phyloP scores from a whole-genome alignment of 2,329 filamentous ascomycete species.

The Pseudogymnoascus sp. region DNA sequence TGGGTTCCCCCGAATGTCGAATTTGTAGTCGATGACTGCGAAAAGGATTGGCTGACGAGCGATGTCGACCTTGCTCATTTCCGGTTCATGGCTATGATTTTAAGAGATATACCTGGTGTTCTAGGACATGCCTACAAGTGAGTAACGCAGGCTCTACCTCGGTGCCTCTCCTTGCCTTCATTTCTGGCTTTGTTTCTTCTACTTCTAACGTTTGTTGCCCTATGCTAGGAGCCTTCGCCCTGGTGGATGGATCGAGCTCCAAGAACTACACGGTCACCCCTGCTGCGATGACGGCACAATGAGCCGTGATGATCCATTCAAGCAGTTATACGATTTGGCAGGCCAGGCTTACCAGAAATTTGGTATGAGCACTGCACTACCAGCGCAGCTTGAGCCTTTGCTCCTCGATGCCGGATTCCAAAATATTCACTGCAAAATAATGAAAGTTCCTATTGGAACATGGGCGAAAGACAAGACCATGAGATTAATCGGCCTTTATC shows the following conservation, averaged over 20 bases:
- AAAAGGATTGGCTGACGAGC: background rate
- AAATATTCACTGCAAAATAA: slow-evolving; percentile 44
- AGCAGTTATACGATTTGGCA: slow-evolving; percentile 18
- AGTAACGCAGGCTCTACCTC: background rate
- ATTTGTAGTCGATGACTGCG: slow-evolving; percentile 1
- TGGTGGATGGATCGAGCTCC: background rate
- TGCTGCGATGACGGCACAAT: slow-evolving; percentile 13
- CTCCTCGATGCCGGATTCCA: slow-evolving; percentile 43
- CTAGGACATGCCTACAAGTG: background rate
- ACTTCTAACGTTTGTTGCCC: background rate
- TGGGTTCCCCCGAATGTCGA: slow-evolving; percentile 7
- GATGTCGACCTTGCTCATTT: background rate
- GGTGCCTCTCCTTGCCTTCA: background rate
- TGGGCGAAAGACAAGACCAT: slow-evolving; percentile 39
- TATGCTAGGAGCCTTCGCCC: background rate
- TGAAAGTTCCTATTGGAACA: slow-evolving; percentile 46
- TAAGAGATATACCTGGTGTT: background rate
- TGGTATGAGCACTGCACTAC: slow-evolving; percentile 20
- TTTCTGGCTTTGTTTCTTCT: background rate
- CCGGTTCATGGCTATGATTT: background rate
- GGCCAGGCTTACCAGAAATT: slow-evolving; percentile 20
- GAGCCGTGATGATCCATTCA: slow-evolving; percentile 20
- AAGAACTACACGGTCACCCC: background rate
- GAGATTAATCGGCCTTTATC: slow-evolving; percentile 19
- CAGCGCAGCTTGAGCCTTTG: slow-evolving; percentile 21